Evolutionary conservation across 2,329 filamentous ascomycete genomes (phyloP).

Genomic region (Nakataea oryzae): DNA sequence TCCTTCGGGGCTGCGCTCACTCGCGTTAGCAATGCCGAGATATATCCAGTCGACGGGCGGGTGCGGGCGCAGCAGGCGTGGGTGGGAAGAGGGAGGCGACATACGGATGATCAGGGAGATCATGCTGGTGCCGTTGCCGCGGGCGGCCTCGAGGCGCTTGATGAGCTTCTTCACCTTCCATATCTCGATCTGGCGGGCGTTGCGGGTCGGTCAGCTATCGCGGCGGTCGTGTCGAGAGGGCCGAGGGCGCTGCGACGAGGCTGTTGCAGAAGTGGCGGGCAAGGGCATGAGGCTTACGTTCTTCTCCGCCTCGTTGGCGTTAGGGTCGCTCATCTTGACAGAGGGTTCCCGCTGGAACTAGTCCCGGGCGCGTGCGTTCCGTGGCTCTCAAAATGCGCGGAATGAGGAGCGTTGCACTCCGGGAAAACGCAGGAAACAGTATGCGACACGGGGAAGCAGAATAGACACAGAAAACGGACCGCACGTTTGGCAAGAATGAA

Average conservation of each 20-base stretch:
- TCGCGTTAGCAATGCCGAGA: conserved; percentile 8
- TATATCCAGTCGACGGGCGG: not conserved
- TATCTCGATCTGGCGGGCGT: conserved; percentile 50
- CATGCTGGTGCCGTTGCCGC: conserved; percentile 99
- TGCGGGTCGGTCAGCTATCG: conserved; percentile 2
- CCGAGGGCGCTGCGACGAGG: not conserved
- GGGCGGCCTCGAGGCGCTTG: conserved; percentile 92
- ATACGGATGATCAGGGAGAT: conserved; percentile 97
- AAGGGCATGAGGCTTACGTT: conserved; percentile 46
- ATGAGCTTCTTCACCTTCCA: conserved; percentile 99
- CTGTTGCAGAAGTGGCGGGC: not conserved
- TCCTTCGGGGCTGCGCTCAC: conserved; percentile 73
- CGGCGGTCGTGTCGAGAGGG: not conserved
- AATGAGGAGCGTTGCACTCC: not conserved
- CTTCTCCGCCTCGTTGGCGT: conserved; percentile 93
- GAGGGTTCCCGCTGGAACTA: not conserved
- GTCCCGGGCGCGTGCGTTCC: not conserved
- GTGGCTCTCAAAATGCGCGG: not conserved
- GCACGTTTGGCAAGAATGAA: not conserved
- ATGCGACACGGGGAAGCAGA: not conserved
- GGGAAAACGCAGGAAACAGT: not conserved
- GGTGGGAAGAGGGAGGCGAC: conserved; percentile 23
- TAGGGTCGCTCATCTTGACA: conserved; percentile 69
- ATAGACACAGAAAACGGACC: not conserved
- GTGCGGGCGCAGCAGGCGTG: conserved; percentile 5